Conservation (phyloP, 768 basidiomycete species). For the Symmetrospora coprosmae region DNA sequence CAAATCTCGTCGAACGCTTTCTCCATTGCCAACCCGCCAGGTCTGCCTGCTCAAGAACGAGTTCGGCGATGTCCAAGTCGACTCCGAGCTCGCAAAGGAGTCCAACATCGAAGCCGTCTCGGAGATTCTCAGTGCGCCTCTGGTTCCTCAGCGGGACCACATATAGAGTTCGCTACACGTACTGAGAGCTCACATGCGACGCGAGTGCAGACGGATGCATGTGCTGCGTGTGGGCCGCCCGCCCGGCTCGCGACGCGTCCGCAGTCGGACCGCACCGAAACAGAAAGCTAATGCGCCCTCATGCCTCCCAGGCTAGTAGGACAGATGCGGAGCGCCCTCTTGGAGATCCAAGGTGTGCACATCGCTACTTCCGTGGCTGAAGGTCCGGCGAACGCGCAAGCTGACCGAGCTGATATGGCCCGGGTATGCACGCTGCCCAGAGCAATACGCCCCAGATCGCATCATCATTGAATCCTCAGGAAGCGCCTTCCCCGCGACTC, state of each 20-base stretch:
- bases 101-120: slow-evolving; percentile 72
- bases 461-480: slow-evolving; percentile 94
- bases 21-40: slow-evolving; percentile 4
- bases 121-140: slow-evolving; percentile 68
- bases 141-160: neutral
- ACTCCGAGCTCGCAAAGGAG: slow-evolving; percentile 75
- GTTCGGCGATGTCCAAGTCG: slow-evolving; percentile 88
- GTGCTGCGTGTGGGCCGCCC: slow-evolving; percentile 13
- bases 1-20: neutral
- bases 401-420: neutral
- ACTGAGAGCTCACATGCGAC: neutral
- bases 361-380: neutral
- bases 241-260: too few species aligned
- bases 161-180: neutral
- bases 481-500: slow-evolving; percentile 85
- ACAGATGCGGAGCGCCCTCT: slow-evolving; percentile 76
- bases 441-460: slow-evolving; percentile 69
- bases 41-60: slow-evolving; percentile 90
- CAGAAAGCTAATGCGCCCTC: neutral
- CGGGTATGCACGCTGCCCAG: slow-evolving; percentile 38
- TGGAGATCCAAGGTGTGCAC: slow-evolving; percentile 50
- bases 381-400: neutral
- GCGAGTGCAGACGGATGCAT: slow-evolving; percentile 13
- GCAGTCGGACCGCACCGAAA: neutral
- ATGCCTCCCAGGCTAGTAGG: slow-evolving; percentile 79